phyloP scores from a whole-genome alignment of 202 grass and related monocot species.

The Panicum virgatum region DNA sequence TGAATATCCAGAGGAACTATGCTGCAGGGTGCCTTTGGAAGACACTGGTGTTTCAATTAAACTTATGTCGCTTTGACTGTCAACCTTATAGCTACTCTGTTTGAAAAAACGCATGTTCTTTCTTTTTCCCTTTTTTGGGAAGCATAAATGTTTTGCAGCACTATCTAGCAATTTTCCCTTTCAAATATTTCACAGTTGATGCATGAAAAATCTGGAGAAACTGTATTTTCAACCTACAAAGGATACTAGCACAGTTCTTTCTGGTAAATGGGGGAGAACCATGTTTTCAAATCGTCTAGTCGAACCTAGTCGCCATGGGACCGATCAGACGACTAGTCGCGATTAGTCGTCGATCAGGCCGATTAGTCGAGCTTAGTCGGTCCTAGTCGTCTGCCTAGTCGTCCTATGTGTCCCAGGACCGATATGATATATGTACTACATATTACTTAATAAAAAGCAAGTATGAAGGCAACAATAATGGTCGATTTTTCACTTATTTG shows the following conservation, averaged over 20 bases:
- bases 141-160: not conserved
- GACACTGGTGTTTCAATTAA: not conserved
- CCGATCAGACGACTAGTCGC: too few species aligned
- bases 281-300: too few species aligned
- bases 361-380: too few species aligned
- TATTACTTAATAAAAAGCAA: too few species aligned
- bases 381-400: too few species aligned
- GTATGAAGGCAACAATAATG: too few species aligned
- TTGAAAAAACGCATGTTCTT: not conserved
- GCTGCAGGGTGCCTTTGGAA: not conserved
- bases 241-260: not conserved
- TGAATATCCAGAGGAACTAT: not conserved
- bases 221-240: not conserved
- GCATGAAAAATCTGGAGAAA: not conserved
- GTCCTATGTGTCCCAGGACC: too few species aligned
- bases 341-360: too few species aligned
- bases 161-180: not conserved
- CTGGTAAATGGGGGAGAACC: too few species aligned
- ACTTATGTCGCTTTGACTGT: not conserved
- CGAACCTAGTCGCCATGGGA: too few species aligned
- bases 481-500: too few species aligned
- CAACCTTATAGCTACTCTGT: not conserved
- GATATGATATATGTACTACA: too few species aligned
- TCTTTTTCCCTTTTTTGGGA: not conserved
- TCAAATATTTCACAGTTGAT: not conserved